Evolutionary conservation across 768 basidiomycete genomes (phyloP), one percentile per base, ranked within the genome.

Genomic region (Pulveroboletus ravenelii): DNA sequence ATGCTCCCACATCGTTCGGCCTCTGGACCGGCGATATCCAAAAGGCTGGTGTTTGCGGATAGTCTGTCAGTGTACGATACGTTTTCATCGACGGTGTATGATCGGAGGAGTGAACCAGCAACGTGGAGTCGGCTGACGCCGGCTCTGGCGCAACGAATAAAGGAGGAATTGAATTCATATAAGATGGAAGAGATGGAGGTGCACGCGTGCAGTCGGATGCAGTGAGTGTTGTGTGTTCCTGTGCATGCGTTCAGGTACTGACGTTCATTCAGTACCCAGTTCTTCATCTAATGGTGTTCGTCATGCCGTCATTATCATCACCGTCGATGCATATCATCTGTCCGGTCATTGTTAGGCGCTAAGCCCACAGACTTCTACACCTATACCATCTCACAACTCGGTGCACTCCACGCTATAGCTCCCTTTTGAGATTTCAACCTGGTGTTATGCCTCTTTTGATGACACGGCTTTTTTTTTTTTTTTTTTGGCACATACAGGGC

Each of bases 101-200:
- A 99, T 71, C 78, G 96, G 47, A 77, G 93, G 61, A 93, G 91
- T 59, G 95, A 97, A 70, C 93, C 92, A 18, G 94, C 93, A 41
- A 98, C 95, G 25, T 97, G 93, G 85, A 97, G 94, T 71, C 80
- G 90, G 36, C 72, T 99, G 62, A 99, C 96, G 46, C 96, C 95
- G 39, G 84, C 87, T 51, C 74, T 98, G 62, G 95, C 95, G 36
- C 92, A 97, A 75, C 79, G 87, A 61, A 98, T 99, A 70, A 99
- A 99, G 78, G 93, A 95, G 72, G 92, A 95, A 72, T 76, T 99
- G 46, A 99, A 99, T 71, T 92, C 91, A 49, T 98, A 90, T 73
- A 98, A 98, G 78, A 91, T 97, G 89, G 93, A 95, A 71, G 93
- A 97, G 74, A 98, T 99, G 95, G 92, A 94, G 67, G 93, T 99